Evolutionary conservation across 2,329 filamentous ascomycete species (phyloP).

Genomic region (Aspergillus persii): DNA sequence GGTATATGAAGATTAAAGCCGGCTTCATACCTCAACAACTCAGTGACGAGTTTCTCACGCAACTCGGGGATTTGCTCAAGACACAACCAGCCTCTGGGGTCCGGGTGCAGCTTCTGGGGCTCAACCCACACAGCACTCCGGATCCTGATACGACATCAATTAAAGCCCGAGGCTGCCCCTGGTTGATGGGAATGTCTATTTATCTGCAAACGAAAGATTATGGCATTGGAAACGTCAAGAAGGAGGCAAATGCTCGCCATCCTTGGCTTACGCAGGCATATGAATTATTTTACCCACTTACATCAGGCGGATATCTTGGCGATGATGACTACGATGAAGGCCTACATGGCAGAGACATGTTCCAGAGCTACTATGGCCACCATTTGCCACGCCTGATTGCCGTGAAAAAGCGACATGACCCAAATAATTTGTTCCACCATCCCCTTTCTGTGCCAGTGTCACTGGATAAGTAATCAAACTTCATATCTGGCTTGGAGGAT

Average conservation of each 20-base stretch:
- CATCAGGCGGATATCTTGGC: background rate
- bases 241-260: background rate
- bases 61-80: background rate
- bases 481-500: too few species aligned
- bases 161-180: background rate
- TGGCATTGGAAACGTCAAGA: background rate
- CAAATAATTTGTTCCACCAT: background rate
- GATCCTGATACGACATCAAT: background rate
- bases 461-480: too few species aligned
- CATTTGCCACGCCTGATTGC: background rate
- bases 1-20: slow-evolving; percentile 3
- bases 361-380: background rate
- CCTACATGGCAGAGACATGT: too few species aligned
- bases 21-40: background rate
- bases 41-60: background rate
- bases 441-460: background rate
- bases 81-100: background rate
- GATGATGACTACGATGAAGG: background rate
- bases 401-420: background rate
- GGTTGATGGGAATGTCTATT: slow-evolving; percentile 1
- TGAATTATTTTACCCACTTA: background rate
- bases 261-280: background rate
- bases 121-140: background rate
- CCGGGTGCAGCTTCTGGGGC: background rate
- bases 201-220: background rate